Evolutionary conservation across 345 rosid genomes (phyloP), one percentile per base, ranked within the genome.

Genomic region (Anastatica hierochuntica): DNA sequence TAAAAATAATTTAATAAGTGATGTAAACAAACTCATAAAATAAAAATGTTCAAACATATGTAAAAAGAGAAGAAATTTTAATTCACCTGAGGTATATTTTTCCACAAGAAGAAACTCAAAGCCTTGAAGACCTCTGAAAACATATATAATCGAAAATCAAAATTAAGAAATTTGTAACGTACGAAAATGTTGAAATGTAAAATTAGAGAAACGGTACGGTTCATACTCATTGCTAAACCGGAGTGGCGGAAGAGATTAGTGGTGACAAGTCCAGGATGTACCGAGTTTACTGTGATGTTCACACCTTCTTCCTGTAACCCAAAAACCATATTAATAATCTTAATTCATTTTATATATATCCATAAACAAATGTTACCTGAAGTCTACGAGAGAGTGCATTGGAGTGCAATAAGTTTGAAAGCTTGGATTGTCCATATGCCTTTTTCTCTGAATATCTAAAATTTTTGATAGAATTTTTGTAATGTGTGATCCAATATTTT

Each of bases 341-440:
- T n/a, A n/a, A n/a, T n/a, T n/a, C n/a, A n/a, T n/a, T n/a, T n/a
- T 29, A 8, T 8, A 6, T 29, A 29, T 6, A 6, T 29, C 2
- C 6, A 8, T 29, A 8, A 29, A 29, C 9, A 29, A 2, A 3
- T 42, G 23, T 49, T 8, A 89, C 97, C 88, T 84, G 58, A 41
- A 90, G 62, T 44, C 72, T 81, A 67, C 85, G 96, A 43, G 94
- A 76, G 60, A 92, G 90, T 71, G 81, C 94, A 24, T 76, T 84
- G 71, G 86, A 76, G 26, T 88, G 98, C 13, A 92, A 75, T 50
- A 90, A 61, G 73, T 78, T 88, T 18, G 98, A 84, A 20, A 92
- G 51, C 58, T 92, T 92, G 47, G 98, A 92, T 51, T 92, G 96
- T 14, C 96, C 98, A 52, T 92, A 88, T 3, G 98, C 98, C 51